Conservation (phyloP, 768 basidiomycete species). For the Lanmaoa rubissima region DNA sequence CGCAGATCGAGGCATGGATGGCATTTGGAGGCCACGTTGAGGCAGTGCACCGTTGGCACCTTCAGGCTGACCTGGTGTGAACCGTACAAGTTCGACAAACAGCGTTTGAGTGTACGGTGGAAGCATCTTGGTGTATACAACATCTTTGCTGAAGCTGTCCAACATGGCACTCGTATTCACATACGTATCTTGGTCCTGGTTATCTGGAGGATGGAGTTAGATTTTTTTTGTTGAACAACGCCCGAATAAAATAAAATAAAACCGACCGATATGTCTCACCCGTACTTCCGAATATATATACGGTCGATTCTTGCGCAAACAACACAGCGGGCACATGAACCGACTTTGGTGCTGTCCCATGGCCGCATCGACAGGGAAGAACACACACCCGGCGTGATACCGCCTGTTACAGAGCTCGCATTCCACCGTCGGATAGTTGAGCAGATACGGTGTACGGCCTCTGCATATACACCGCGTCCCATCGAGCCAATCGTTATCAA, state of each 20-base stretch:
- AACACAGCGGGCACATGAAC: conserved; percentile 79
- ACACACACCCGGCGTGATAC: conserved; percentile 77
- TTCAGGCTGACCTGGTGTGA: conserved; percentile 35
- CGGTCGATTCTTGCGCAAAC: conserved; percentile 64
- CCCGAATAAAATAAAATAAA: not conserved
- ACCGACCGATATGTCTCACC: conserved; percentile 60
- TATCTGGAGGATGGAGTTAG: conserved; percentile 34
- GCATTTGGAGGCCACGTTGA: conserved; percentile 14
- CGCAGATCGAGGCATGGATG: conserved; percentile 20
- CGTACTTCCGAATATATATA: conserved; percentile 79
- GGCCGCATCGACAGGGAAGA: conserved; percentile 53
- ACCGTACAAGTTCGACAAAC: conserved; percentile 68
- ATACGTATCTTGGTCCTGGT: conserved; percentile 54
- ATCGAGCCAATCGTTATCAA: conserved; percentile 71
- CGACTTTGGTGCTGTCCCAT: conserved; percentile 32
- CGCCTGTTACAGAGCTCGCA: conserved; percentile 64
- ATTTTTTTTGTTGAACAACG: not conserved
- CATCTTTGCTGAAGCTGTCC: conserved; percentile 67
- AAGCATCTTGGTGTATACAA: conserved; percentile 66
- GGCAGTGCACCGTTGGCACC: conserved; percentile 15
- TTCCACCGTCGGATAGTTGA: conserved; percentile 59
- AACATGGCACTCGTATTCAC: conserved; percentile 74
- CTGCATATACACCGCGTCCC: conserved; percentile 81
- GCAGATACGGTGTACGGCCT: conserved; percentile 59
- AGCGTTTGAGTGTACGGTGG: conserved; percentile 64